Evolutionary conservation across 306 rosid genomes (phyloP).

Genomic region (Malus sieversii): DNA sequence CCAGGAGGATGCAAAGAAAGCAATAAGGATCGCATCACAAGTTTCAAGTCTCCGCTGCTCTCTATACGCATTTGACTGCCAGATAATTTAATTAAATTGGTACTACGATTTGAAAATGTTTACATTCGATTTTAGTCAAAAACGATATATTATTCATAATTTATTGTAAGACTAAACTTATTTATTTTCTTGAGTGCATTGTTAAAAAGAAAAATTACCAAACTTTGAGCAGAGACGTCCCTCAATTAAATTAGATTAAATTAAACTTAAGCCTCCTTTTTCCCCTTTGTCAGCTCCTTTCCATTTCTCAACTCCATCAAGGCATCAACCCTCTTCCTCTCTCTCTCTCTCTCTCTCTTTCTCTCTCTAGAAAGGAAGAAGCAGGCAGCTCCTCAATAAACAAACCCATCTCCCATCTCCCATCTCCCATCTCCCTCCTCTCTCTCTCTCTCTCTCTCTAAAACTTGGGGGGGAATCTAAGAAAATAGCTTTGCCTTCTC

Average conservation of each 20-base stretch:
- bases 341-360: not conserved
- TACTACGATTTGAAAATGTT: too few species aligned
- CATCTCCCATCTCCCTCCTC: not conserved
- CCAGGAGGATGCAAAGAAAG: not conserved
- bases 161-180: rapidly evolving
- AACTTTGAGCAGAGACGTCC: not conserved
- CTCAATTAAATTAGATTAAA: not conserved
- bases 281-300: not conserved
- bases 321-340: not conserved
- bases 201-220: not conserved
- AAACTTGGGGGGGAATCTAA: not conserved
- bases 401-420: not conserved
- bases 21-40: not conserved
- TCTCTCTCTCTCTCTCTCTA: not conserved
- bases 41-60: not conserved
- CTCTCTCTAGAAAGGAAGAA: not conserved
- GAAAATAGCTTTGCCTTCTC: not conserved
- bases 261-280: not conserved
- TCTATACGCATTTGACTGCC: not conserved
- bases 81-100: not conserved
- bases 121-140: too few species aligned
- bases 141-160: rapidly evolving
- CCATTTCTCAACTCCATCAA: not conserved
- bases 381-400: not conserved
- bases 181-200: too few species aligned